These are phyloP conservation scores for Pezicula carpinea DNA, from an alignment of 2,329 filamentous ascomycete genomes.

Conservation along the genomic window DNA sequence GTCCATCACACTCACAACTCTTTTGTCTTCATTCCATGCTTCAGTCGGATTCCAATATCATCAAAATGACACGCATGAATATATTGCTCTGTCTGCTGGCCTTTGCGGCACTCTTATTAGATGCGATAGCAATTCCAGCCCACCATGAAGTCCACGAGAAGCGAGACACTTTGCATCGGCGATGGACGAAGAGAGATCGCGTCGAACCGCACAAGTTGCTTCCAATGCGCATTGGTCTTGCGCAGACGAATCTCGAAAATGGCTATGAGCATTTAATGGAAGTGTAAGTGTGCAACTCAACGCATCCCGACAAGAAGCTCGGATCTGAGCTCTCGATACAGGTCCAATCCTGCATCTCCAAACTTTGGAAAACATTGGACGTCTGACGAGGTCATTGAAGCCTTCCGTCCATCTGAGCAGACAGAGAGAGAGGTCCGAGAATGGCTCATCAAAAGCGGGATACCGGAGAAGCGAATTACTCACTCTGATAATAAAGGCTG, in stretches of 20 bases:
- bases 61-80: too few species aligned
- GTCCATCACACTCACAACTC: too few species aligned
- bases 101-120: neutral
- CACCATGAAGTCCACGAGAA: conserved; percentile 4
- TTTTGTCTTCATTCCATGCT: too few species aligned
- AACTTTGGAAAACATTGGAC: conserved; percentile 25
- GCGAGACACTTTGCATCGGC: neutral
- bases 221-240: conserved; percentile 37
- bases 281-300: conserved; percentile 8
- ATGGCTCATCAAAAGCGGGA: conserved; percentile 26
- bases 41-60: too few species aligned
- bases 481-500: conserved; percentile 33
- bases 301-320: conserved; percentile 35
- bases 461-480: conserved; percentile 25
- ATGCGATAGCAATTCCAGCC: conserved; percentile 12
- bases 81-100: too few species aligned
- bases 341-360: conserved; percentile 24
- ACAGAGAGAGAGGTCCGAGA: conserved; percentile 21
- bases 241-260: conserved; percentile 37
- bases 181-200: conserved; percentile 2
- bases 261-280: conserved; percentile 36
- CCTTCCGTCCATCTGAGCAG: conserved; percentile 28
- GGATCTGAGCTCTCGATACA: conserved; percentile 19
- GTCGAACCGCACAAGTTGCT: conserved; percentile 15
- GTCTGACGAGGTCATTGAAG: conserved; percentile 25